Conservation (phyloP, 495 filamentous ascomycete species). For the Friedmanniomyces simplex region DNA sequence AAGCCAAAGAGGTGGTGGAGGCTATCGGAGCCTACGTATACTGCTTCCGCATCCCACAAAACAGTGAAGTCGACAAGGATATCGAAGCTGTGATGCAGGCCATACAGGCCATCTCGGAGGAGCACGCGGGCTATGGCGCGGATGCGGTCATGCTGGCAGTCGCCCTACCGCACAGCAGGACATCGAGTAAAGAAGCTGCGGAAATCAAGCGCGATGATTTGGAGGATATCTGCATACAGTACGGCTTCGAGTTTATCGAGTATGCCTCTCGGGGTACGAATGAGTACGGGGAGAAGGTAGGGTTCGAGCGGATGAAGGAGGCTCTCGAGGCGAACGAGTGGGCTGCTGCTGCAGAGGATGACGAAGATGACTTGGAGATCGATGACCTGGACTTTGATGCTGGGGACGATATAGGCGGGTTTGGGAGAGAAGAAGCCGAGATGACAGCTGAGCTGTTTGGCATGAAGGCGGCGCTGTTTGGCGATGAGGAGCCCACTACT, state of each 20-base stretch:
- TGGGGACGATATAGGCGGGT: slow-evolving; percentile 31
- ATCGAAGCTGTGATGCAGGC: slow-evolving; percentile 40
- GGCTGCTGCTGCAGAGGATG: slow-evolving; percentile 40
- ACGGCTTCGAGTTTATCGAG: slow-evolving; percentile 60
- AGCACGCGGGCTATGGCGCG: slow-evolving; percentile 50
- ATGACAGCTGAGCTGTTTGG: slow-evolving; percentile 55
- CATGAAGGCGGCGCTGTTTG: slow-evolving; percentile 46
- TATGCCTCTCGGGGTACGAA: slow-evolving; percentile 45
- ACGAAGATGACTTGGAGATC: slow-evolving; percentile 33
- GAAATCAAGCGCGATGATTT: slow-evolving; percentile 42
- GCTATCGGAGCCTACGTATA: slow-evolving; percentile 71
- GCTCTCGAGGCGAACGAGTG: slow-evolving; percentile 84
- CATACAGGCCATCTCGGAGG: slow-evolving; percentile 43
- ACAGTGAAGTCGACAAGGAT: slow-evolving; percentile 1
- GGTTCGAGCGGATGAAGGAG: slow-evolving; percentile 65
- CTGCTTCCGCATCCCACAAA: slow-evolving; percentile 47
- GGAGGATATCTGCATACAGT: slow-evolving; percentile 57
- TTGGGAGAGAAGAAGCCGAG: slow-evolving; percentile 45
- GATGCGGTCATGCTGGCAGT: slow-evolving; percentile 55
- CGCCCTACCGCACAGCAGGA: slow-evolving; percentile 35
- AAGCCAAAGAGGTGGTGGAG: slow-evolving; percentile 74
- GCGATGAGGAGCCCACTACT: slow-evolving; percentile 26
- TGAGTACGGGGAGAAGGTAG: slow-evolving; percentile 69
- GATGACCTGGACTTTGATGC: slow-evolving; percentile 20
- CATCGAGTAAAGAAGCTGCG: neutral